Base-by-base conservation (phyloP, 2,329 filamentous ascomycete species). In the Dothiorella sarmentorum region DNA sequence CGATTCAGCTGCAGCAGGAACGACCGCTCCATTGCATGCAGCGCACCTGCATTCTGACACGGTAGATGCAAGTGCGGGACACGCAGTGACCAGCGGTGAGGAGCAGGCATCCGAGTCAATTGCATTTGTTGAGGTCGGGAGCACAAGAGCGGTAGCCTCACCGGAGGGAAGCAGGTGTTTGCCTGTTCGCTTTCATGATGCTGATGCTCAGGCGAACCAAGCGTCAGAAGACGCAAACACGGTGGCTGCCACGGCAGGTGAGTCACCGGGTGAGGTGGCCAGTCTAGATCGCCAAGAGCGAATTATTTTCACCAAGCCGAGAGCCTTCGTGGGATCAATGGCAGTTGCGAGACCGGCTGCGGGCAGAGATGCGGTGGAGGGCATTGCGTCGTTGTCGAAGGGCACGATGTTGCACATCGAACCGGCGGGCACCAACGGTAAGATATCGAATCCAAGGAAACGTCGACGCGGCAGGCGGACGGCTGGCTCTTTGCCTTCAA, bases 181-280 rank as follows among this genome's bases (percentile, higher is more conserved):
- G 49, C 35, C 49, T 53, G 35, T 20, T n/a, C 24, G 35, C 35
- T 20, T 40, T 53, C 49, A 53, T 42, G 33, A 53, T 27, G 49
- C 49, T 53, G 49, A 53, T 53, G 35, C 49, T 53, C 49, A 53
- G 49, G 49, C 35, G 35, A 40, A 53, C 35, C 35, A 40, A 53
- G 24, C 49, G 49, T 53, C 49, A 53, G 35, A 20, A 33, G 49
- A 42, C 31, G 33, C 49, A 37, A 29, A 53, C 49, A 40, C 49
- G 35, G 49, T 53, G 49, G 49, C 49, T 26, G 49, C 49, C 49
- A 53, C 49, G 49, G 49, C 49, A 53, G 49, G 49, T 53, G 49
- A 53, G 49, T 53, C 49, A 53, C n/a, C 35, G 17, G 35, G 35
- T 53, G 49, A 53, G 33, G n/a, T 40, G 49, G 49, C 49, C 9